Evolutionary conservation across 768 basidiomycete genomes (phyloP), one percentile per base, ranked within the genome.

Genomic region (Hygrocybe coccinea): DNA sequence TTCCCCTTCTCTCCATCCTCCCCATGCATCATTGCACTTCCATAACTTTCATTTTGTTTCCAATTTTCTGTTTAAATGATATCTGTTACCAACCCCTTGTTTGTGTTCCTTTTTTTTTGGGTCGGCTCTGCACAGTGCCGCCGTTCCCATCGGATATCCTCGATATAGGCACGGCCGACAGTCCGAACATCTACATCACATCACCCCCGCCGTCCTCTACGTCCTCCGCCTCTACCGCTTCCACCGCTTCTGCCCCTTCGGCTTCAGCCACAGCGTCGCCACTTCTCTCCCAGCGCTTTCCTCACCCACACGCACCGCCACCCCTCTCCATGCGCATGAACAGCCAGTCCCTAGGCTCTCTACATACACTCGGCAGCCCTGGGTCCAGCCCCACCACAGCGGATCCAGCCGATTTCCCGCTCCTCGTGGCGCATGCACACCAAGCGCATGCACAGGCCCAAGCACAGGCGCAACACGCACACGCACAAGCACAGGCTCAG

Each of bases 151-250:
- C 67, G 5, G 86, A 87, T 55, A 69, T 87, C 2, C 60, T 84
- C 7, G 84, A 86, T 14, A 15, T 49, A 19, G 29, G 50, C 65
- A 11, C 35, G 7, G 12, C 65, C 21, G 81, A 82, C 6, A 81
- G 76, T 52, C 86, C 87, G 8, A 85, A 87, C 60, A 88, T 90
- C 61, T 86, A 78, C 64, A 76, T 91, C 60, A 90, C 86, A 2
- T 84, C 85, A 0, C 86, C 88, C 2, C 76, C 78, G 2, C 65
- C 79, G 19, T 72, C 72, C 4, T 66, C 69, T 12, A 54, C 63
- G 2, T 66, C 72, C 17, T 7, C 69, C 74, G 11, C 78, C 70
- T 50, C 74, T 77, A 41, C 44, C 44, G 22, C 44, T 19, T 22
- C 44, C 11, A 17, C 17, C 44, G 5, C 44, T n/a, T n/a, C 12